A percentile compares a stretch with the other conserved stretches of the same genome.
Conservation (phyloP, 805 yeast species). For the Saturnispora halmiae region DNA sequence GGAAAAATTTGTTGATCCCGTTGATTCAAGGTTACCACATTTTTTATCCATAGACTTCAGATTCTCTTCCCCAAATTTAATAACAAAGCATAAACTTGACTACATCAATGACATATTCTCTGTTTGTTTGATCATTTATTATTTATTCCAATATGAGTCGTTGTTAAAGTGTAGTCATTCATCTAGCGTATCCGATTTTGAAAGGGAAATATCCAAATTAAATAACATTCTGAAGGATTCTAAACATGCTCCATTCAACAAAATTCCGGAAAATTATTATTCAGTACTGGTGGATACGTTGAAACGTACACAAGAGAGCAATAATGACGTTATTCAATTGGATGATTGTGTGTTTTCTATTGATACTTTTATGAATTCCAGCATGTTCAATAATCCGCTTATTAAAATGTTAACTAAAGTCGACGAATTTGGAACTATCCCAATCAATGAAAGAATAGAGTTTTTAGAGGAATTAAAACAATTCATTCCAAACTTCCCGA, state of each 20-base stretch:
- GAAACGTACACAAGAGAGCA: conserved; percentile 33
- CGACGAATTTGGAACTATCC: conserved; percentile 74
- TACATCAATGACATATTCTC: conserved; percentile 77
- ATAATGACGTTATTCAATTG: conserved; percentile 25
- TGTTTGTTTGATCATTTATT: conserved; percentile 66
- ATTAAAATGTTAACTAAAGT: conserved; percentile 71
- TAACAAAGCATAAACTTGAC: conserved; percentile 53
- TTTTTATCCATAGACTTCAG: conserved; percentile 64
- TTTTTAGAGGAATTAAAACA: conserved; percentile 58
- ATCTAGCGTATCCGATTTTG: conserved; percentile 43
- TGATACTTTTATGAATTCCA: conserved; percentile 60
- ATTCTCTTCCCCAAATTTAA: conserved; percentile 78
- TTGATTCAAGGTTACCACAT: conserved; percentile 65
- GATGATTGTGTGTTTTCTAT: conserved; percentile 32
- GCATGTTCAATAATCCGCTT: conserved; percentile 73
- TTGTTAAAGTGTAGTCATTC: conserved; percentile 33
- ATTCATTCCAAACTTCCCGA: conserved; percentile 51
- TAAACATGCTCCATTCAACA: conserved; percentile 40
- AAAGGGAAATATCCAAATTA: conserved; percentile 39
- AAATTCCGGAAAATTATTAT: conserved; percentile 50
- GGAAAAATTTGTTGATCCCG: conserved; percentile 59
- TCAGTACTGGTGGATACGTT: conserved; percentile 45
- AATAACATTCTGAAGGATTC: conserved; percentile 28
- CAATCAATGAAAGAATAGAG: conserved; percentile 53
- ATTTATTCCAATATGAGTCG: conserved; percentile 46